phyloP scores from a whole-genome alignment of 768 basidiomycete species.

The Coprinellus aureogranulatus region DNA sequence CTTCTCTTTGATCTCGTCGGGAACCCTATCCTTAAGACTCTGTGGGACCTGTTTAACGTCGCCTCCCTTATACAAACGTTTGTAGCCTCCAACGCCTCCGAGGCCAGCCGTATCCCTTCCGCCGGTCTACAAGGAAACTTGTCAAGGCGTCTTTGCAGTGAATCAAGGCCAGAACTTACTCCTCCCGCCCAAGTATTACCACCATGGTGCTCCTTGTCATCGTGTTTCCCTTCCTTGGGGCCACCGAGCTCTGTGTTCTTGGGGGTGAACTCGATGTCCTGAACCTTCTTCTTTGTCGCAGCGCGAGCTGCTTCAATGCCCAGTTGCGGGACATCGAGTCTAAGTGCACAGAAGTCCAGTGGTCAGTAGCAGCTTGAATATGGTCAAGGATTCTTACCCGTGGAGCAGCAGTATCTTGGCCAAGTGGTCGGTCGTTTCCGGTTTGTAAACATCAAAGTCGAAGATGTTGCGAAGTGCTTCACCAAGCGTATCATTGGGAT shows the following conservation, averaged over 20 bases:
- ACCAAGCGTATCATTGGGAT: constrained; percentile 55
- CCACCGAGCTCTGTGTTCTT: constrained; percentile 46
- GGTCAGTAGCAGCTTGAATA: too few relatives aligned
- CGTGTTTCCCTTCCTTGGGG: constrained; percentile 64
- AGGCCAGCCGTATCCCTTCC: constrained; percentile 66
- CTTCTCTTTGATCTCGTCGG: constrained; percentile 58
- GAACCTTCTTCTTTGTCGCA: constrained; percentile 49
- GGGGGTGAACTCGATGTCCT: constrained; percentile 59
- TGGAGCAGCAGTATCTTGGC: constrained; percentile 57
- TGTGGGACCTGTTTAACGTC: constrained; percentile 43
- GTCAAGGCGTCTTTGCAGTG: not conserved
- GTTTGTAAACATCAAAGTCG: constrained; percentile 68
- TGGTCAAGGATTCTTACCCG: constrained; percentile 39
- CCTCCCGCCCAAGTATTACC: constrained; percentile 69
- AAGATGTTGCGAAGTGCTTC: constrained; percentile 62
- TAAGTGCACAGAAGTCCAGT: too few relatives aligned
- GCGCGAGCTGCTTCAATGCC: constrained; percentile 61
- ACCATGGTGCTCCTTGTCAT: constrained; percentile 59
- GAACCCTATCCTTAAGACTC: constrained; percentile 53
- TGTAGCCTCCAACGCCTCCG: constrained; percentile 67
- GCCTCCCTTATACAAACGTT: constrained; percentile 60
- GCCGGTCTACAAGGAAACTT: constrained; percentile 45
- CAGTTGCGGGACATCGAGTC: constrained; percentile 50
- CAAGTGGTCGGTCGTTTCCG: constrained; percentile 62
- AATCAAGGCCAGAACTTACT: too few relatives aligned